phyloP scores from a whole-genome alignment of 2,329 filamentous ascomycete genomes.

The Stagonosporopsis vannaccii region DNA sequence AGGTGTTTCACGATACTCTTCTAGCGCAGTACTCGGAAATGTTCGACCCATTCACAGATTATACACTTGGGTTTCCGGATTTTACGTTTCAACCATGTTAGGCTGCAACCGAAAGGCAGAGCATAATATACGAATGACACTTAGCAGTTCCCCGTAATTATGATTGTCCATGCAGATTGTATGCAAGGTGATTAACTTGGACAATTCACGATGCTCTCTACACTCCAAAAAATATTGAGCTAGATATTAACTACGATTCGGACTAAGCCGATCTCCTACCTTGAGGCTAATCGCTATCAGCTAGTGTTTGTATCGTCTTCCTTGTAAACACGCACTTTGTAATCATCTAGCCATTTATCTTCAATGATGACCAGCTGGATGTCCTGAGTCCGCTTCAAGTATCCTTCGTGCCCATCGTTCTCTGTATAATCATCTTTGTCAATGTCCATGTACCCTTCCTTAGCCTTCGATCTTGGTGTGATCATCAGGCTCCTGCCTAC shows the following conservation, averaged over 20 bases:
- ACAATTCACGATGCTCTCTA: neutral
- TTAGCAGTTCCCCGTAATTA: neutral
- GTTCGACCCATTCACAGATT: slow-evolving; percentile 32
- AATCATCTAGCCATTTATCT: slow-evolving; percentile 51
- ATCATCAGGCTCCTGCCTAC: slow-evolving; percentile 53
- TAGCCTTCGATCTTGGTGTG: slow-evolving; percentile 47
- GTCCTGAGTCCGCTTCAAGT: slow-evolving; percentile 51
- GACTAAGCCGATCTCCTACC: neutral
- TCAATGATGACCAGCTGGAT: slow-evolving; percentile 54
- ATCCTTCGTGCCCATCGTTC: slow-evolving; percentile 44
- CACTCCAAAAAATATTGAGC: too few species aligned
- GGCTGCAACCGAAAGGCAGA: neutral
- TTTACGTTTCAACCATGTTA: slow-evolving; percentile 8
- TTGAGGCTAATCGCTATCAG: neutral
- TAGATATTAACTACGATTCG: neutral
- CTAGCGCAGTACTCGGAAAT: slow-evolving; percentile 33
- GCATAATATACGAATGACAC: too few species aligned
- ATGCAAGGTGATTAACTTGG: neutral
- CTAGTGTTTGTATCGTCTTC: slow-evolving; percentile 18
- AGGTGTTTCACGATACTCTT: slow-evolving; percentile 29
- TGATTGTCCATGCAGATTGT: neutral
- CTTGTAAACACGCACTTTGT: slow-evolving; percentile 48
- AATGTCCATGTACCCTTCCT: slow-evolving; percentile 53
- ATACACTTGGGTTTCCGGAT: slow-evolving; percentile 13
- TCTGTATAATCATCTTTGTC: slow-evolving; percentile 49